Percentiles rank a stretch among this genome's conserved stretches.
These are phyloP conservation scores for Lachancea thermotolerans DNA, from an alignment of 805 yeast species.

Conservation along the genomic window DNA sequence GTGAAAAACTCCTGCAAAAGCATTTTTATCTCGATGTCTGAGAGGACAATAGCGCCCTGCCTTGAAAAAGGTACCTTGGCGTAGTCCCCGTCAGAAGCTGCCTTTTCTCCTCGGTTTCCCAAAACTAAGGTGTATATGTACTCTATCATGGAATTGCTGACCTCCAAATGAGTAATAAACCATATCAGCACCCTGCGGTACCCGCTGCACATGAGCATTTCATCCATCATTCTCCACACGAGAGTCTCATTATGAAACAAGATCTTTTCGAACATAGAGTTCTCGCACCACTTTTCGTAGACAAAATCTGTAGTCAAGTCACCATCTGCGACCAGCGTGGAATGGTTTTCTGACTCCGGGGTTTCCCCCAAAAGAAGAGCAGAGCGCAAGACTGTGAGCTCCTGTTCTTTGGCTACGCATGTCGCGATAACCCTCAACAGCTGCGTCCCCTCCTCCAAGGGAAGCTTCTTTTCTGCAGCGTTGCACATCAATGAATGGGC, in stretches of 20 bases:
- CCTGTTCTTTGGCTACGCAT: conserved; percentile 41
- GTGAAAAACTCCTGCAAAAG: conserved; percentile 62
- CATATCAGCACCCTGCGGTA: conserved; percentile 57
- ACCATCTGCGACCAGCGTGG: conserved; percentile 17
- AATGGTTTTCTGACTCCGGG: conserved; percentile 2
- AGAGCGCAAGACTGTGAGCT: conserved; percentile 23
- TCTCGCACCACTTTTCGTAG: conserved; percentile 40
- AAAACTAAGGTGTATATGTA: conserved; percentile 56
- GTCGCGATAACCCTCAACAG: conserved; percentile 42
- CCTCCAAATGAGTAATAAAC: conserved; percentile 57
- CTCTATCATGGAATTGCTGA: conserved; percentile 50
- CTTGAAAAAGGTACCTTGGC: conserved; percentile 42
- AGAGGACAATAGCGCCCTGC: conserved; percentile 45
- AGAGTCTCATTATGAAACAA: conserved; percentile 45
- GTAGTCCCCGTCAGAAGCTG: conserved; percentile 6
- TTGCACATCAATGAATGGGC: conserved; percentile 12
- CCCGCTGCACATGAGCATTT: conserved; percentile 63
- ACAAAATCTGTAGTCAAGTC: conserved; percentile 44
- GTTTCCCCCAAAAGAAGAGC: conserved; percentile 2
- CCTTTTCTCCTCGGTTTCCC: conserved; percentile 46
- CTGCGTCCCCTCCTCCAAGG: conserved; percentile 11
- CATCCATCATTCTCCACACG: conserved; percentile 55
- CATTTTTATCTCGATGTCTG: conserved; percentile 59
- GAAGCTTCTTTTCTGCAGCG: conserved; percentile 18
- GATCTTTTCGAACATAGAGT: conserved; percentile 44